Evolutionary conservation across 2,329 filamentous ascomycete species (phyloP).

Genomic region (Stachybotrys chartarum): DNA sequence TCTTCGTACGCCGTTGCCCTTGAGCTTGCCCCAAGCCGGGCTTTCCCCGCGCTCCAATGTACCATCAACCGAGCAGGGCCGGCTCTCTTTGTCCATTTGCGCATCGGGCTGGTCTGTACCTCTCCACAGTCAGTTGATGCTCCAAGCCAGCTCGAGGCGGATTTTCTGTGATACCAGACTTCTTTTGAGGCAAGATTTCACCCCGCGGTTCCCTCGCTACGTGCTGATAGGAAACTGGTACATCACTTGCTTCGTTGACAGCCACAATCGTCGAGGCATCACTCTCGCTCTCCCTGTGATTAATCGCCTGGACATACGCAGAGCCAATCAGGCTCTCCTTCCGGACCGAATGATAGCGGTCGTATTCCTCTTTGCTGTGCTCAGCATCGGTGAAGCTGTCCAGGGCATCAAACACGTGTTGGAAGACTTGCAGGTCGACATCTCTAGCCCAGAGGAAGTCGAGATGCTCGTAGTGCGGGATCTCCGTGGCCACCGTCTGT

Average conservation of each 20-base stretch:
- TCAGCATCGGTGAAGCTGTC: constrained; percentile 58
- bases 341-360: constrained; percentile 46
- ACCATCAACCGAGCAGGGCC: not conserved
- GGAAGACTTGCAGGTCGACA: constrained; percentile 77
- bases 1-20: constrained; percentile 18
- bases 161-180: not conserved
- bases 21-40: constrained; percentile 12
- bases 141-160: not conserved
- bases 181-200: constrained; percentile 1
- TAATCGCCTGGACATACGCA: constrained; percentile 15
- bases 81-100: not conserved
- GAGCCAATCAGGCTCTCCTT: constrained; percentile 40
- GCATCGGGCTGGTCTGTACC: not conserved
- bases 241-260: constrained; percentile 9
- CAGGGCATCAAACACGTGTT: constrained; percentile 83
- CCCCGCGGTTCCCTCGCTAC: constrained; percentile 16
- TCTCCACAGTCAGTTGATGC: not conserved
- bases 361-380: constrained; percentile 54
- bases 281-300: constrained; percentile 26
- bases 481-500: constrained; percentile 78
- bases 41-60: not conserved
- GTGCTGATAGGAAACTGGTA: constrained; percentile 11
- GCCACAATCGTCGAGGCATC: constrained; percentile 24
- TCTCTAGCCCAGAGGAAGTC: constrained; percentile 94
- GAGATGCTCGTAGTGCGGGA: constrained; percentile 91